These are phyloP conservation scores for Thoreauomyces humboldtii DNA, from an alignment of 192 early-diverging fungal genomes.

Conservation along the genomic window DNA sequence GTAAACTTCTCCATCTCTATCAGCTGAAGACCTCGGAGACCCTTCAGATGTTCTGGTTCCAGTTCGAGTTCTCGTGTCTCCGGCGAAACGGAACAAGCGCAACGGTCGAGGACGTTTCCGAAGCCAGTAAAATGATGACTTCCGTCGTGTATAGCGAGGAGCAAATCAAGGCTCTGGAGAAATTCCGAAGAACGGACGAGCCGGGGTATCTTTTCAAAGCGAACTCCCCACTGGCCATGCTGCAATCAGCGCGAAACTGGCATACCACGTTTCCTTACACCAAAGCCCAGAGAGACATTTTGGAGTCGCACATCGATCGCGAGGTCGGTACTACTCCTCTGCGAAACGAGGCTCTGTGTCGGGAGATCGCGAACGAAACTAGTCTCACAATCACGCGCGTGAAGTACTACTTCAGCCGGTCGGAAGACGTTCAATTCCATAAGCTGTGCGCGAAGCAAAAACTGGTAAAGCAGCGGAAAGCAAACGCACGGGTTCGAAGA, in stretches of 20 bases:
- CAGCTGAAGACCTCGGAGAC: constrained; percentile 9
- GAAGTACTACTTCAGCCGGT: constrained; percentile 35
- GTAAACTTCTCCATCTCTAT: constrained; percentile 17
- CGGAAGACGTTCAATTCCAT: constrained; percentile 29
- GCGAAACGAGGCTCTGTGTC: constrained; percentile 28
- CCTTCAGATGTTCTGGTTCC: constrained; percentile 29
- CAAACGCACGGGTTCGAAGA: too few species aligned
- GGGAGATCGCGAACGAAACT: constrained; percentile 21
- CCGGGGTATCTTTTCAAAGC: neutral
- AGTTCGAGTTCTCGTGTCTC: constrained; percentile 30
- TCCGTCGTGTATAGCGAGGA: too few species aligned
- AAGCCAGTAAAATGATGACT: too few species aligned
- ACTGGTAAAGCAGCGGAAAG: neutral
- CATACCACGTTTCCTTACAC: constrained; percentile 30
- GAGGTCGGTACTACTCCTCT: constrained; percentile 27
- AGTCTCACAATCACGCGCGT: constrained; percentile 28
- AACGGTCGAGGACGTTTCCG: neutral
- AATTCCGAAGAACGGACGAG: too few species aligned
- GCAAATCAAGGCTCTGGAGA: too few species aligned
- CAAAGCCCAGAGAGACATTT: constrained; percentile 9
- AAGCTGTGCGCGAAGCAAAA: constrained; percentile 12
- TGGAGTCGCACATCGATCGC: constrained; percentile 37
- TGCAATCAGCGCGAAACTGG: constrained; percentile 36
- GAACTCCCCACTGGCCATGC: neutral
- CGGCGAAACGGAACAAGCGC: neutral